These are phyloP conservation scores for Dactylellina leptospora DNA, from an alignment of 2,329 filamentous ascomycete species.

Conservation along the genomic window DNA sequence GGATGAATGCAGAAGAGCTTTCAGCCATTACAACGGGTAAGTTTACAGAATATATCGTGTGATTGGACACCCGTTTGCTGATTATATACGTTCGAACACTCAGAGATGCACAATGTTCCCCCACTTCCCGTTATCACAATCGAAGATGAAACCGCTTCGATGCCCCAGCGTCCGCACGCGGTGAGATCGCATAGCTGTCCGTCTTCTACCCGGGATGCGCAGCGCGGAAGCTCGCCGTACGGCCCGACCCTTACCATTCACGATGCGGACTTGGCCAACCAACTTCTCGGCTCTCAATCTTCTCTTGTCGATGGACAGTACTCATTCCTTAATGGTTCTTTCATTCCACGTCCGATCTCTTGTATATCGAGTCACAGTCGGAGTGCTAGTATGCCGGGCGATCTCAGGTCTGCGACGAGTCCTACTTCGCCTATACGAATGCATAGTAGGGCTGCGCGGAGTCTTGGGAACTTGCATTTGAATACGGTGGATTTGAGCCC, in stretches of 20 bases:
- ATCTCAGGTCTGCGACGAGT: constrained; percentile 11
- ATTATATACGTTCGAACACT: too few species aligned
- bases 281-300: constrained; percentile 39
- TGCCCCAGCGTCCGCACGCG: constrained; percentile 33
- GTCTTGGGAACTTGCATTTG: constrained; percentile 34
- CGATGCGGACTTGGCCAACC: constrained; percentile 37
- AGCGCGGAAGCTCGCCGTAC: constrained; percentile 36
- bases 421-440: constrained; percentile 24
- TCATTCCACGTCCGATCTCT: constrained; percentile 34
- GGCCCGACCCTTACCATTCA: constrained; percentile 47
- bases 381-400: constrained; percentile 34
- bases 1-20: constrained; percentile 4
- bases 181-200: constrained; percentile 40
- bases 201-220: constrained; percentile 32
- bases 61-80: too few species aligned
- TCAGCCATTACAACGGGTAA: not conserved
- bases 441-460: constrained; percentile 37
- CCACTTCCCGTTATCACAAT: constrained; percentile 23
- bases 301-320: constrained; percentile 38
- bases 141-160: constrained; percentile 5
- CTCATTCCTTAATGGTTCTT: constrained; percentile 37
- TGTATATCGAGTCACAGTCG: constrained; percentile 33
- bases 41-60: too few species aligned
- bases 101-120: constrained; percentile 10
- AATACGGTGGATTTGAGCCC: constrained; percentile 9